Conservation (phyloP, 139 green algal genomes). For the Micromonas pusilla region DNA sequence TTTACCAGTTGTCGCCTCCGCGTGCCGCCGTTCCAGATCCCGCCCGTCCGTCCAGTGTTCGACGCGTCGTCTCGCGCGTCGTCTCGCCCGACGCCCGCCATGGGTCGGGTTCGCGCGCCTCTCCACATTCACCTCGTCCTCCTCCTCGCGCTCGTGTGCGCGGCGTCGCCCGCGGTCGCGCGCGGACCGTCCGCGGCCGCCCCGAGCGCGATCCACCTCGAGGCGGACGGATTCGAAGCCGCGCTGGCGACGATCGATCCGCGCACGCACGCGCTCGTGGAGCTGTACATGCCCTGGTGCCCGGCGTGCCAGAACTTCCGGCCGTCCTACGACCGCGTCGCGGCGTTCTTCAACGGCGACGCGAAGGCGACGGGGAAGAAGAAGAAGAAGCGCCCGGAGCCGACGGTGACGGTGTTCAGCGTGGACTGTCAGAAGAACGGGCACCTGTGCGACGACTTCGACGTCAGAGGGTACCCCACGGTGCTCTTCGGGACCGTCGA, state of each 20-base stretch:
- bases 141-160: no score
- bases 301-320: constrained; percentile 9
- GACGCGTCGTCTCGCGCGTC: no score
- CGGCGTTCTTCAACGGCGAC: background rate
- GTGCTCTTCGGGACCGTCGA: constrained; percentile 15
- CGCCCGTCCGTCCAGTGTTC: no score
- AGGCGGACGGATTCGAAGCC: no score
- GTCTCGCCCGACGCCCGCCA: no score
- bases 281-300: constrained; percentile 27
- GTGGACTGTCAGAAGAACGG: constrained; percentile 7
- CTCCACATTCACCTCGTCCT: no score
- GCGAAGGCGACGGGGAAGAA: background rate
- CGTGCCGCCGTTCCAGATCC: no score
- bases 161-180: background rate
- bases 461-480: constrained; percentile 6
- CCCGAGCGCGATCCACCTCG: no score
- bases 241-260: background rate
- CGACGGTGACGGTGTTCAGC: background rate
- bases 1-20: no score
- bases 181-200: background rate
- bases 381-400: background rate
- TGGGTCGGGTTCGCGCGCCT: no score
- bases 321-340: constrained; percentile 13
- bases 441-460: background rate
- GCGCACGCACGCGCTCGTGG: background rate